Base-by-base conservation (phyloP, 2,329 filamentous ascomycete species). In the Juglanconis oblonga region DNA sequence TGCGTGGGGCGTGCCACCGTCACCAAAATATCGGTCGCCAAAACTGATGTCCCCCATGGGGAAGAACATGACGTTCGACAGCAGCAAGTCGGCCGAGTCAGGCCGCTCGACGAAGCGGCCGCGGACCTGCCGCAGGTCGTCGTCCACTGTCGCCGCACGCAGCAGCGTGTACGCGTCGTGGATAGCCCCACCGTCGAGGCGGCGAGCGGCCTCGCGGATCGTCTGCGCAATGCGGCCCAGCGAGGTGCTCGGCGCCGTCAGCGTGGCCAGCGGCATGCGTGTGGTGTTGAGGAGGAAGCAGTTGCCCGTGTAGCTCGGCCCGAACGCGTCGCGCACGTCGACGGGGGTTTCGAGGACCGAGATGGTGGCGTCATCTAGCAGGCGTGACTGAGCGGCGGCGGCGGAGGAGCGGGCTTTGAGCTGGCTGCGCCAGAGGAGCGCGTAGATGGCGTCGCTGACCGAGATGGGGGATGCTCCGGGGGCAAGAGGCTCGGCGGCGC, bases 71-170 rank as follows among this genome's bases (percentile, higher is more conserved):
- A 52, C 35, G 50, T 52, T 52, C 13, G 50, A 52, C 33, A 52
- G 29, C 50, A 52, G 17, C 6, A 52, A 36, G 50, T 52, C 50
- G 1, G 50, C 31, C 33, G 50, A 52, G 50, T 52, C 33, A 36
- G 74, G 67, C 76, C 73, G 64, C 72, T 75, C 64, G 82, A 77
- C 55, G 76, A 76, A 57, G 64, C 71, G 0, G 69, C 68, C 29
- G 66, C 82, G 58, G 74, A 83, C 65, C 70, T 72, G 36, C 71
- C 71, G 14, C 33, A 52, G 50, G 50, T 52, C 50, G 33, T 7
- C 13, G 36, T 38, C 7, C 7, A 38, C 36, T 38, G 36, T 64
- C 32, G 33, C 50, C 32, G 33, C 32, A 13, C 5, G n/a, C 65
- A 52, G 33, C 50, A 52, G 33, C 32, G 32, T 2, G n/a, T 52